Evolutionary conservation across 345 rosid species (phyloP).

Genomic region (Aurinia saxatilis): DNA sequence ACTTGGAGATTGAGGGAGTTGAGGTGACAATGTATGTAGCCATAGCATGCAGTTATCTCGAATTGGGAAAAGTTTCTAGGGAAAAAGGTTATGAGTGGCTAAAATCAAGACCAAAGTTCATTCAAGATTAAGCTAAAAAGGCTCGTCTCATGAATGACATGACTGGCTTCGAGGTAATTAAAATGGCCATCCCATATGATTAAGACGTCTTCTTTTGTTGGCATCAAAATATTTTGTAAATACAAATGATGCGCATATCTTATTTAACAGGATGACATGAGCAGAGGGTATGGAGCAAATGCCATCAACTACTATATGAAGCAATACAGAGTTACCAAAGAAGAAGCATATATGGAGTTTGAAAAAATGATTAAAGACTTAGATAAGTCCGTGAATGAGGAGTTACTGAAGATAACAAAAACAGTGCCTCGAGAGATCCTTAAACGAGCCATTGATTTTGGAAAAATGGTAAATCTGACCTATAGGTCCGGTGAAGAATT

Average conservation of each 20-base stretch:
- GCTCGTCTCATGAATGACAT: conserved; percentile 2
- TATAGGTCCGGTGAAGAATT: not conserved
- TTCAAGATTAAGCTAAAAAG: not conserved
- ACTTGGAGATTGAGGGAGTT: not conserved
- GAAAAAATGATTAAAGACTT: not conserved
- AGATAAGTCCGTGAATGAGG: not conserved
- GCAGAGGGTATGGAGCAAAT: not conserved
- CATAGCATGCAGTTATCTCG: not conserved
- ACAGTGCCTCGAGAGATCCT: not conserved
- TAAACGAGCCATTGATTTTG: not conserved
- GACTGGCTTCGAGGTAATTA: not conserved
- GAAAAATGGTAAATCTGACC: not conserved
- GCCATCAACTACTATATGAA: conserved; percentile 1
- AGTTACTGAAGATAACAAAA: not conserved
- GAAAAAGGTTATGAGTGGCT: conserved; percentile 4
- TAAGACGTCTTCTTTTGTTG: no score
- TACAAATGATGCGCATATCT: no score
- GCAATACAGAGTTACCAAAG: not conserved
- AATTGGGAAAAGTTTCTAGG: not conserved
- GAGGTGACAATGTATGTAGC: not conserved
- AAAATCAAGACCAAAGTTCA: not conserved
- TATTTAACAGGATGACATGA: conserved; percentile 23
- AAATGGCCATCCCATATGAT: not conserved
- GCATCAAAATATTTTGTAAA: no score
- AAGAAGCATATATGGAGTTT: not conserved